Evolutionary conservation across 208 protist species (phyloP).

Genomic region (Acanthamoeba healyi): DNA sequence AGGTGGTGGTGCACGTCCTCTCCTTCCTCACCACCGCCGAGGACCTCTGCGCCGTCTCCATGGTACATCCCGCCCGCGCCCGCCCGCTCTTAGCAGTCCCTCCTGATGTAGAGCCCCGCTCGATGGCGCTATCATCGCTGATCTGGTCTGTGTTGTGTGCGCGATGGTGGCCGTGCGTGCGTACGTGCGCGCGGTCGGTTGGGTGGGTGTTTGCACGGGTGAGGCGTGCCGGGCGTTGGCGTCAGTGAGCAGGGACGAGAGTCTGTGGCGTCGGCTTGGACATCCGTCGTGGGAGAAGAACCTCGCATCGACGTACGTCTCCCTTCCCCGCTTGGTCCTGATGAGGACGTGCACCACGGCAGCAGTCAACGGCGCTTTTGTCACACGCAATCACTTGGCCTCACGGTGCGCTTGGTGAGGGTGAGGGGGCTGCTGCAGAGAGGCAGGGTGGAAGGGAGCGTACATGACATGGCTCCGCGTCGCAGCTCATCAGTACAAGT

Average conservation of each 20-base stretch:
- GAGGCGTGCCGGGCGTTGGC: not conserved
- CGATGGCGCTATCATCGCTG: not conserved
- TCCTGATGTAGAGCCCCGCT: too few relatives aligned
- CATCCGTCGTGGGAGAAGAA: not conserved
- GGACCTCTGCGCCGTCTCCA: constrained; percentile 5
- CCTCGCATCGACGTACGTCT: not conserved
- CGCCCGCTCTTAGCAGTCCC: too few relatives aligned
- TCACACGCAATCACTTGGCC: not conserved
- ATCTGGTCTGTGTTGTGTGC: not conserved
- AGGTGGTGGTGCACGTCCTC: not conserved
- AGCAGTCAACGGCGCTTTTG: not conserved
- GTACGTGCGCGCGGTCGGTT: too few relatives aligned
- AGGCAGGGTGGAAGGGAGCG: not conserved
- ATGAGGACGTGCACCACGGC: too few relatives aligned
- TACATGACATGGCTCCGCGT: constrained; percentile 35
- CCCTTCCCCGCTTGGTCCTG: too few relatives aligned
- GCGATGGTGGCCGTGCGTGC: too few relatives aligned
- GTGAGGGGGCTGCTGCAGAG: not conserved
- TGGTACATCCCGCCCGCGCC: too few relatives aligned
- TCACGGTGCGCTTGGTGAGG: not conserved
- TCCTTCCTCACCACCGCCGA: not conserved
- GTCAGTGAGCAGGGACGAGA: not conserved
- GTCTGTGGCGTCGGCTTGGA: not conserved
- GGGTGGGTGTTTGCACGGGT: too few relatives aligned
- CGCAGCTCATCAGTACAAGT: not conserved